Evolutionary conservation across 2,329 filamentous ascomycete genomes (phyloP), one percentile per base, ranked within the genome.

Genomic region (Scorias spongiosa): DNA sequence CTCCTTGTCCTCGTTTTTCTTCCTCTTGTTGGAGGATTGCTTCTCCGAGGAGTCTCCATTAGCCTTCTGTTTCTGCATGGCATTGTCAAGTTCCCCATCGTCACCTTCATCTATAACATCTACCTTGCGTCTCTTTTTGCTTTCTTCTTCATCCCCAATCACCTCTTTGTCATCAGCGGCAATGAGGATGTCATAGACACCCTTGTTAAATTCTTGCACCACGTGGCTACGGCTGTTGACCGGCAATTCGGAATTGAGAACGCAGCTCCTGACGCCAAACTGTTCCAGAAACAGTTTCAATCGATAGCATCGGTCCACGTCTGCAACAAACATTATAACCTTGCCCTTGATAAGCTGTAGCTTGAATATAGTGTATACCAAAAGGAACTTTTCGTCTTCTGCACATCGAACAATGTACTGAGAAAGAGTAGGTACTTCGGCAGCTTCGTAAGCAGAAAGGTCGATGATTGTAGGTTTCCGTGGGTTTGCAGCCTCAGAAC

Each of bases 151-250:
- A 15, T 77, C 73, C 10, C 83, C 86, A 10, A 94, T 63, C 10
- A 93, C 76, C 58, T 93, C 87, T 51, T 84, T 81, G 59, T 94
- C 88, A 54, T 98, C 91, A 1, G 86, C 88, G 1, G 91, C 91
- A 55, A 98, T 94, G 52, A 98, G 88, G 49, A 96, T 95, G 55
- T 98, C 89, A 70, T 98, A 98, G 6, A 96, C 80, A 43, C 85
- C 84, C 64, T 84, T 84, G 68, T 96, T 98, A 66, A 98, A 98
- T 61, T 96, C 87, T 55, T 96, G 84, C 2, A 98, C 89, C 2
- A 94, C 87, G 59, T 98, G 89, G 34, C 95, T 78, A 47, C 91
- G 75, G 1, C 84, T 91, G 57, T 95, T 95, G 51, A 96, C 80
- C 0, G 91, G 91, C 30, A 98, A 66, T 59, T 98, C 89, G 1